phyloP scores from a whole-genome alignment of 2,329 filamentous ascomycete species.

The Chaetomium olivaceum region DNA sequence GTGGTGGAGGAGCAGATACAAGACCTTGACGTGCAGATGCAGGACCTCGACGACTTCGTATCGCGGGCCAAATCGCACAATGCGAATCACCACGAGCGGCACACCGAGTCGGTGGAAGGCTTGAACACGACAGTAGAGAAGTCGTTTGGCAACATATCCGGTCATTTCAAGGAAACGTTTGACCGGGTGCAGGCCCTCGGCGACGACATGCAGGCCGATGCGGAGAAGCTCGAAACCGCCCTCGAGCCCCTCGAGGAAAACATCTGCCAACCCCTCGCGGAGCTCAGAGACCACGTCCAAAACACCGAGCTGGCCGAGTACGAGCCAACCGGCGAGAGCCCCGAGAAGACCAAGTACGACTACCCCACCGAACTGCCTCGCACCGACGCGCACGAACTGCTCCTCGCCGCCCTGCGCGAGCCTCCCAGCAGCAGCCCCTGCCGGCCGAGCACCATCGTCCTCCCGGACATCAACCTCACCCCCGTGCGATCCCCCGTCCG shows the following conservation, averaged over 20 bases:
- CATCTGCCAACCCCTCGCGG: slow-evolving; percentile 67
- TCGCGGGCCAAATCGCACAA: slow-evolving; percentile 79
- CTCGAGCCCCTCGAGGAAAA: slow-evolving; percentile 61
- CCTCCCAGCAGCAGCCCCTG: slow-evolving; percentile 31
- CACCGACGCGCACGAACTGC: slow-evolving; percentile 56
- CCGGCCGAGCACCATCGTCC: slow-evolving; percentile 24
- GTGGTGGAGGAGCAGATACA: slow-evolving; percentile 88
- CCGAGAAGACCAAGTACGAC: slow-evolving; percentile 76
- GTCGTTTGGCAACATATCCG: slow-evolving; percentile 70
- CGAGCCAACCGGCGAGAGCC: slow-evolving; percentile 79
- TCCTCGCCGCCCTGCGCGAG: slow-evolving; percentile 42
- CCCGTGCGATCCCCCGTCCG: slow-evolving; percentile 16
- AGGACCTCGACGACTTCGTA: slow-evolving; percentile 87
- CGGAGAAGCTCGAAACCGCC: slow-evolving; percentile 57
- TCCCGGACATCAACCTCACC: slow-evolving; percentile 21
- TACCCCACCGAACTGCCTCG: slow-evolving; percentile 77
- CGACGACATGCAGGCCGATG: slow-evolving; percentile 64
- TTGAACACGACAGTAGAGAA: slow-evolving; percentile 69
- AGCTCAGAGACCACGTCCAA: slow-evolving; percentile 69
- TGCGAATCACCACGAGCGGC: slow-evolving; percentile 70
- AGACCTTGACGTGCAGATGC: slow-evolving; percentile 86
- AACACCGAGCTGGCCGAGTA: slow-evolving; percentile 74
- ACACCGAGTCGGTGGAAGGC: slow-evolving; percentile 63
- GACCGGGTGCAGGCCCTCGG: slow-evolving; percentile 69
- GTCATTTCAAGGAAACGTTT: slow-evolving; percentile 69